Evolutionary conservation across 2,329 filamentous ascomycete species (phyloP).

Genomic region (Tolypocladium sp.): DNA sequence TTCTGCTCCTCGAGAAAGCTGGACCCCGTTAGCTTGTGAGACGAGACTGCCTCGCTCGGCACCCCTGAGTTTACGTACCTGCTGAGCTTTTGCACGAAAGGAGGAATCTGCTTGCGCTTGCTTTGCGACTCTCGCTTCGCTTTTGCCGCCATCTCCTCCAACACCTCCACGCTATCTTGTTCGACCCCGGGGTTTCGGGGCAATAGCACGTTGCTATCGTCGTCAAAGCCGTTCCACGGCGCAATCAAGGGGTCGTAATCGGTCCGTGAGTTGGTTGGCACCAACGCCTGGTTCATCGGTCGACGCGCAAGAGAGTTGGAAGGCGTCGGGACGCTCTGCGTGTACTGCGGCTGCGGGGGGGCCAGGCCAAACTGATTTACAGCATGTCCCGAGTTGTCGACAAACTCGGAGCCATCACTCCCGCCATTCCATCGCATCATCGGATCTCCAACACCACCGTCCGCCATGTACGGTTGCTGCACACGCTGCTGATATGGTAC

Average conservation of each 20-base stretch:
- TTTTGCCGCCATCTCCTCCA: slow-evolving; percentile 70
- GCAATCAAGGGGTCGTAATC: slow-evolving; percentile 30
- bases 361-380: slow-evolving; percentile 30
- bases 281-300: slow-evolving; percentile 40
- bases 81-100: slow-evolving; percentile 96
- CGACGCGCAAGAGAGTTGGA: slow-evolving; percentile 44
- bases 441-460: slow-evolving; percentile 37
- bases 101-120: slow-evolving; percentile 91
- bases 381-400: slow-evolving; percentile 22
- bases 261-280: slow-evolving; percentile 29
- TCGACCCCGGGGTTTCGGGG: slow-evolving; percentile 30
- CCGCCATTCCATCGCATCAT: slow-evolving; percentile 35
- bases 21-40: neutral
- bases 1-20: slow-evolving; percentile 91
- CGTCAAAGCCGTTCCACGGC: slow-evolving; percentile 31
- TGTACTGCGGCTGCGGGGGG: slow-evolving; percentile 23
- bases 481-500: slow-evolving; percentile 42
- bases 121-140: slow-evolving; percentile 82
- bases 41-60: neutral
- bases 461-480: slow-evolving; percentile 36
- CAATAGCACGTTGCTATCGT: slow-evolving; percentile 27
- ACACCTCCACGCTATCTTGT: slow-evolving; percentile 64
- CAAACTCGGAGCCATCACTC: slow-evolving; percentile 25
- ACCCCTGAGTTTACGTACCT: slow-evolving; percentile 52
- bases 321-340: slow-evolving; percentile 21